Evolutionary conservation across 2,329 filamentous ascomycete genomes (phyloP).

Genomic region (Cladophialophora immunda): DNA sequence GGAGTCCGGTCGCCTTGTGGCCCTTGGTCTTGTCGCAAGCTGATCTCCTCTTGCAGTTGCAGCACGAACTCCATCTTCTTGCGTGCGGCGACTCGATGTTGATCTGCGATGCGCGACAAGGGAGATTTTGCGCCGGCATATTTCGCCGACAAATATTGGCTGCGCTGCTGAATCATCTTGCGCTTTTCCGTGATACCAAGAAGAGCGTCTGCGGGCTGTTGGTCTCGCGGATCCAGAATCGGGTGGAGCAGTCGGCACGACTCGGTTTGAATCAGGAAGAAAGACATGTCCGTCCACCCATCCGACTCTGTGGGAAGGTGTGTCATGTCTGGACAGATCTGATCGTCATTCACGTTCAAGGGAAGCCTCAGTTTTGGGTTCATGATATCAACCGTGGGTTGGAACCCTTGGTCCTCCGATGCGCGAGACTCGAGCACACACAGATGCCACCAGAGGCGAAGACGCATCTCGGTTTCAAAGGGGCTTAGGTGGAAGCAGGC

Average conservation of each 20-base stretch:
- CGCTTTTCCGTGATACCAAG: conserved; percentile 15
- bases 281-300: too few species aligned
- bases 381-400: conserved; percentile 49
- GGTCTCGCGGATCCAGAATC: too few species aligned
- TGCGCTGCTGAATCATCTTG: conserved; percentile 15
- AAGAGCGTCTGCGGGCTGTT: too few species aligned
- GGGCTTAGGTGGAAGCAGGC: conserved; percentile 64
- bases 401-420: conserved; percentile 41
- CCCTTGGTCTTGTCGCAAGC: conserved; percentile 20
- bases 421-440: conserved; percentile 42
- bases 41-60: conserved; percentile 26
- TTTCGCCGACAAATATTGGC: conserved; percentile 13
- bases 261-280: too few species aligned
- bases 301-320: too few species aligned
- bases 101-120: conserved; percentile 14
- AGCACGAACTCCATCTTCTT: conserved; percentile 26
- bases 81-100: conserved; percentile 6
- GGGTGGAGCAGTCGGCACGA: too few species aligned
- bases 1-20: conserved; percentile 13
- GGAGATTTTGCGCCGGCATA: background rate
- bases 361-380: background rate
- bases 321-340: too few species aligned
- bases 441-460: conserved; percentile 73
- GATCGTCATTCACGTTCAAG: too few species aligned
- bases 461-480: conserved; percentile 73